phyloP scores from a whole-genome alignment of 75 land plant genomes.

The Pinus taeda region DNA sequence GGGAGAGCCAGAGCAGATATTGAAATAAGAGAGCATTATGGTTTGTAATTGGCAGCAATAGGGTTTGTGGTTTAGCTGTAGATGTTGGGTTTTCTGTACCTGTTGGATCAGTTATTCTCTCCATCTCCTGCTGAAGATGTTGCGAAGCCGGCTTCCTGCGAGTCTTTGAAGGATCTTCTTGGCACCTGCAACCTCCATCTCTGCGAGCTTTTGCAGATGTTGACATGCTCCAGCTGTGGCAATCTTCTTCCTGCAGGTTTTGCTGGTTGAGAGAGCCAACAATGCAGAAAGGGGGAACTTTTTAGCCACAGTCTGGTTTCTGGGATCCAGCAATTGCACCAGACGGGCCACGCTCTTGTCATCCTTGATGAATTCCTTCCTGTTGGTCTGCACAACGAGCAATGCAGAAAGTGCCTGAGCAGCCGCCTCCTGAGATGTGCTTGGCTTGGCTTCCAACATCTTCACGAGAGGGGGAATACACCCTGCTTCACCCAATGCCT shows the following conservation, averaged over 20 bases:
- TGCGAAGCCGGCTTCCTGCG: slow-evolving; percentile 56
- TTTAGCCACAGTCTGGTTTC: slow-evolving; percentile 43
- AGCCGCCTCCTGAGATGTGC: slow-evolving; percentile 53
- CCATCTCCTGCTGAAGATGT: slow-evolving; percentile 49
- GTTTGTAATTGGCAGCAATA: no score
- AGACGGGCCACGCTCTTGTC: slow-evolving; percentile 74
- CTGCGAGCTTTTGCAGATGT: slow-evolving; percentile 62
- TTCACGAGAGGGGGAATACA: slow-evolving; percentile 66
- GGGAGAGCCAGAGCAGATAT: no score
- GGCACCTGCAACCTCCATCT: slow-evolving; percentile 70
- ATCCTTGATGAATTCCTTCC: slow-evolving; percentile 53
- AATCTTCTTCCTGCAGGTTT: slow-evolving; percentile 58
- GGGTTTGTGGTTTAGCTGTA: no score
- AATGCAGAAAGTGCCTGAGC: slow-evolving; percentile 51
- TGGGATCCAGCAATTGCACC: slow-evolving; percentile 65
- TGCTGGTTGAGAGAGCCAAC: slow-evolving; percentile 30
- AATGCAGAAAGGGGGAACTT: slow-evolving; percentile 65
- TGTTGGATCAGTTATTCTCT: slow-evolving; percentile 26
- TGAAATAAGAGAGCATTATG: no score
- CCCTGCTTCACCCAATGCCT: slow-evolving; percentile 41
- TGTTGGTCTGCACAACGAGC: slow-evolving; percentile 48
- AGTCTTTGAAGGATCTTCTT: slow-evolving; percentile 71
- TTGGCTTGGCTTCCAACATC: slow-evolving; percentile 65
- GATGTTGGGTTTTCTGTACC: background rate
- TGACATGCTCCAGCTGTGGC: slow-evolving; percentile 57